Conservation (phyloP, 306 rosid species). For the Vachellia pachyceras region DNA sequence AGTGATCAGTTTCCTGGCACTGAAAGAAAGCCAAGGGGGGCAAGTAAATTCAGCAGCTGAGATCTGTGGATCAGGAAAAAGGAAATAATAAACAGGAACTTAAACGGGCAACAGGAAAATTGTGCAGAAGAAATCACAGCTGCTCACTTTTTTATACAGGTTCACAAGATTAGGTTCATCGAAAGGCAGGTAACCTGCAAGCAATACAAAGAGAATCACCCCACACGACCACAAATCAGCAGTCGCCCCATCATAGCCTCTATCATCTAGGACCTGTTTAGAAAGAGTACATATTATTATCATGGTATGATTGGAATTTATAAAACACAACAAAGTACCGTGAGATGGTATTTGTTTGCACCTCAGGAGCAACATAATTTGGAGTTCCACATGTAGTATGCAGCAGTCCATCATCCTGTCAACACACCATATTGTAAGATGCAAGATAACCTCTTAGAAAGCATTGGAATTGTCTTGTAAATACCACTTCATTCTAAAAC, state of each 20-base stretch:
- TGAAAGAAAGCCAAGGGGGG: constrained; percentile 96
- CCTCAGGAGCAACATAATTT: constrained; percentile 99
- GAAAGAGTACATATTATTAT: constrained; percentile 37
- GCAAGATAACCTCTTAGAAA: constrained; percentile 5
- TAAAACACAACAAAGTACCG: constrained; percentile 30
- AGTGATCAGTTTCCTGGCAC: constrained; percentile 87
- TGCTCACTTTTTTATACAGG: constrained; percentile 87
- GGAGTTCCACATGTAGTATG: constrained; percentile 99
- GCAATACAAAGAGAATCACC: constrained; percentile 95
- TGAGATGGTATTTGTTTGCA: constrained; percentile 34
- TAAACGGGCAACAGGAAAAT: constrained; percentile 28
- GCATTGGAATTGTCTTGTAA: constrained; percentile 22
- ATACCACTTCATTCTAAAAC: background rate
- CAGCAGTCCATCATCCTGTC: constrained; percentile 93
- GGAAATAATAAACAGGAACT: constrained; percentile 38
- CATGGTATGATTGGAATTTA: constrained; percentile 27
- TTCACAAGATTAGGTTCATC: constrained; percentile 88
- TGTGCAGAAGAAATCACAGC: constrained; percentile 27
- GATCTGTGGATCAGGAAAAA: constrained; percentile 68
- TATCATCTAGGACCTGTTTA: constrained; percentile 82
- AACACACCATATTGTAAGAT: constrained; percentile 38
- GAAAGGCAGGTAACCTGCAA: constrained; percentile 99
- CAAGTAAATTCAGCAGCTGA: constrained; percentile 88
- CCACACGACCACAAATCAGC: constrained; percentile 99
- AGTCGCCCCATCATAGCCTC: constrained; percentile 95